Percentiles rank a stretch among this genome's conserved stretches.
Evolutionary conservation across 2,329 filamentous ascomycete species (phyloP).

Genomic region (Macrophomina pseudophaseolina): DNA sequence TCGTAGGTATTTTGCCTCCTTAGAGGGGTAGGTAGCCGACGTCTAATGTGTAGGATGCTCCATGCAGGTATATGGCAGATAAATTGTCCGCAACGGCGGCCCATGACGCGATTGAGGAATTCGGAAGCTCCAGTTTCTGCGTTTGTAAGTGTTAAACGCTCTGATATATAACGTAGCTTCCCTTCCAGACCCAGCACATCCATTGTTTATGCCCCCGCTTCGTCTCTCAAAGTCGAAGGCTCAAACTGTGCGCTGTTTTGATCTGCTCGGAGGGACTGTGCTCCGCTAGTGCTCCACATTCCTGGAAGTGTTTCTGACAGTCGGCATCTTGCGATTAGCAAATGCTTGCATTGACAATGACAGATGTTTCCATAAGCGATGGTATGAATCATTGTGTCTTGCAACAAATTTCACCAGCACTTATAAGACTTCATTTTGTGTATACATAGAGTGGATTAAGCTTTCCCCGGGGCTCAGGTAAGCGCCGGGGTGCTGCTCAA

Average conservation of each 20-base stretch:
- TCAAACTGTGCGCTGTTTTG: neutral
- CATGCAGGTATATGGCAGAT: neutral
- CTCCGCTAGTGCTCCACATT: constrained; percentile 4
- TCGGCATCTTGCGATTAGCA: neutral
- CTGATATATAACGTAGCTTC: neutral
- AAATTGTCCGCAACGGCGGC: constrained; percentile 16
- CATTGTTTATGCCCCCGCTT: neutral
- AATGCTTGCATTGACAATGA: constrained; percentile 1
- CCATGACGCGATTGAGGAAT: neutral
- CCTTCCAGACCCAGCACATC: constrained; percentile 8
- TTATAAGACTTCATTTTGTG: no score
- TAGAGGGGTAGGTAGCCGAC: constrained; percentile 1
- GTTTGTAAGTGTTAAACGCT: neutral
- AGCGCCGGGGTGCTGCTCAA: no score
- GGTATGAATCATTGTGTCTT: constrained; percentile 7
- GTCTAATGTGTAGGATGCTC: constrained; percentile 7
- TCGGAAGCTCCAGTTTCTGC: neutral
- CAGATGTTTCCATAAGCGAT: neutral
- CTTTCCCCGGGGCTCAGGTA: no score
- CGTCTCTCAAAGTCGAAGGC: neutral
- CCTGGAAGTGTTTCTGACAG: neutral
- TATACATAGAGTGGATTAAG: no score
- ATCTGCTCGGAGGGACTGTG: neutral
- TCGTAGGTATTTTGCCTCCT: neutral
- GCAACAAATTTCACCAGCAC: no score